Evolutionary conservation across 768 basidiomycete species (phyloP).

Genomic region (Dacryopinax spathularia): DNA sequence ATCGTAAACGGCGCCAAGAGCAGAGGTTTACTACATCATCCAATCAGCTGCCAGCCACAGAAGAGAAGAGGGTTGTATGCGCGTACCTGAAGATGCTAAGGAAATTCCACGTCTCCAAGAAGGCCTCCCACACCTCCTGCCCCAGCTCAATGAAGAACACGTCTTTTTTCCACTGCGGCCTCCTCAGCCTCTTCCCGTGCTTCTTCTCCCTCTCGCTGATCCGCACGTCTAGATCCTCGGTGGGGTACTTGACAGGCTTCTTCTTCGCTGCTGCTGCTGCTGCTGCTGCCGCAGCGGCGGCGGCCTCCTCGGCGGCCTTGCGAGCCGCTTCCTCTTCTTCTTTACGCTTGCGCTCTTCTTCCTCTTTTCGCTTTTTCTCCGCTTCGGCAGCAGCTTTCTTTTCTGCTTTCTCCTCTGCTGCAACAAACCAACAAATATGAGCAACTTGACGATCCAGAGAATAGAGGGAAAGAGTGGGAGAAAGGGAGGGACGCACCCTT

Average conservation of each 20-base stretch:
- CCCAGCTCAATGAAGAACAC: conserved; percentile 40
- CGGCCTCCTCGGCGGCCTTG: conserved; percentile 32
- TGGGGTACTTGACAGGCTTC: conserved; percentile 81
- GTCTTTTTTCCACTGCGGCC: conserved; percentile 31
- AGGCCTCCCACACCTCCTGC: conserved; percentile 51
- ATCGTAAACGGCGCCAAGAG: conserved; percentile 77
- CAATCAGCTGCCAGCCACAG: not conserved
- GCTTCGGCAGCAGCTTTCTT: not conserved
- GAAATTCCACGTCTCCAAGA: conserved; percentile 90
- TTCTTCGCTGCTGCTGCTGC: conserved; percentile 62
- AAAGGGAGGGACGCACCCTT: too few relatives aligned
- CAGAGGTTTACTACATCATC: conserved; percentile 56
- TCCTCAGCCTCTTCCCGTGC: conserved; percentile 50
- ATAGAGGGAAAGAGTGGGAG: too few relatives aligned
- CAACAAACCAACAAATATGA: not conserved
- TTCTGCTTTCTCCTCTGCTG: conserved; percentile 1
- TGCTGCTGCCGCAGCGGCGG: conserved; percentile 32
- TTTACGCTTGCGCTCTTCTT: conserved; percentile 52
- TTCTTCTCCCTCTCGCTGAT: conserved; percentile 71
- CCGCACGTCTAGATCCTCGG: conserved; percentile 77
- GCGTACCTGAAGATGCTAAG: conserved; percentile 85
- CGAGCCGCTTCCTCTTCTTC: conserved; percentile 53
- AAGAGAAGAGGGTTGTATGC: conserved; percentile 7
- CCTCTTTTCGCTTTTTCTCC: conserved; percentile 30
- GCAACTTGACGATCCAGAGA: too few relatives aligned